Conservation (phyloP, 2,329 filamentous ascomycete species). For the Fusarium praegraminearum region DNA sequence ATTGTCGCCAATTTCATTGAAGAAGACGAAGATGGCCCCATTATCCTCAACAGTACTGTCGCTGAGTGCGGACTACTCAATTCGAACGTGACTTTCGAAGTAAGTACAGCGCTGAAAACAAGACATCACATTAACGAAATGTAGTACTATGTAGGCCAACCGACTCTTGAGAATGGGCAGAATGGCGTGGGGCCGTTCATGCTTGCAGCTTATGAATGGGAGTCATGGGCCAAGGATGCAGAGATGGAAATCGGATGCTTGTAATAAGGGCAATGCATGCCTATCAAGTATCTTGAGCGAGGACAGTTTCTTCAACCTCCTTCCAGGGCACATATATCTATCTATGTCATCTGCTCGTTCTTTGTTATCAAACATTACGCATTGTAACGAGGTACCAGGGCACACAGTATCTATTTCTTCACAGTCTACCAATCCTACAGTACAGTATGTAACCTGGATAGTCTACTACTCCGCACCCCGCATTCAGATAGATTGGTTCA, state of each 20-base stretch:
- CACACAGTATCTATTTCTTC: too few relatives aligned
- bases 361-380: neutral
- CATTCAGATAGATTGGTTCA: neutral
- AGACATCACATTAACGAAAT: rapidly evolving
- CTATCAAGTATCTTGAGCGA: neutral
- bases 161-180: slow-evolving; percentile 25
- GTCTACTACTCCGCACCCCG: neutral
- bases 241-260: rapidly evolving
- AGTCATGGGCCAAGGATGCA: slow-evolving; percentile 28
- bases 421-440: neutral
- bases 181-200: slow-evolving; percentile 39
- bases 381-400: neutral
- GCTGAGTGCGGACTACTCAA: slow-evolving; percentile 60
- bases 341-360: neutral
- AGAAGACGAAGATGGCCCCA: slow-evolving; percentile 56
- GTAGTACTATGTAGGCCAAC: slow-evolving; percentile 34
- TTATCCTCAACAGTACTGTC: slow-evolving; percentile 63
- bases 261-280: rapidly evolving
- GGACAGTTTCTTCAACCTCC: neutral
- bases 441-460: too few relatives aligned
- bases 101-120: slow-evolving; percentile 41
- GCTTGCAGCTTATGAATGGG: slow-evolving; percentile 41
- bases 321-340: too few relatives aligned
- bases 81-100: slow-evolving; percentile 61
- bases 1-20: slow-evolving; percentile 59